phyloP scores from a whole-genome alignment of 345 rosid genomes.

The Brassica incana region DNA sequence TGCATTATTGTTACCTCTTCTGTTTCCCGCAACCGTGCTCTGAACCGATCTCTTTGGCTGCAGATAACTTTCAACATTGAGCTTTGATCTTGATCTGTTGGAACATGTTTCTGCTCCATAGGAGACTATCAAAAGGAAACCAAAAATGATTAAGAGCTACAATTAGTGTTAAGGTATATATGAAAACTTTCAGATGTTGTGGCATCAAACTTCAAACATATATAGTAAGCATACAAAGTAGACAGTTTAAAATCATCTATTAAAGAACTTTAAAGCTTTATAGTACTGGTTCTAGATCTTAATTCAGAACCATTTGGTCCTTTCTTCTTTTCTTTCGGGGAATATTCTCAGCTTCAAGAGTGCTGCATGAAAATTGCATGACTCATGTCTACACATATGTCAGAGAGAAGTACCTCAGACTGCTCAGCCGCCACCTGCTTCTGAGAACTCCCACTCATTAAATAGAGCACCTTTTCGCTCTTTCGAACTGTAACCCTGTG shows the following conservation, averaged over 20 bases:
- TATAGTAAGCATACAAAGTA: not conserved
- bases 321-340: not conserved
- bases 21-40: conserved; percentile 77
- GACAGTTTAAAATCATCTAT: not conserved
- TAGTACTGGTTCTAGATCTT: conserved; percentile 8
- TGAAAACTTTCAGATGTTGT: conserved; percentile 5
- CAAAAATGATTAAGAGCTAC: not conserved
- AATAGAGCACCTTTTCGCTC: conserved; percentile 71
- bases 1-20: conserved; percentile 66
- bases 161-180: not conserved
- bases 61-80: conserved; percentile 98
- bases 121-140: conserved; percentile 46
- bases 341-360: not conserved
- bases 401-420: conserved; percentile 62
- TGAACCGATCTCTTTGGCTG: conserved; percentile 91
- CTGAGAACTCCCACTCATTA: conserved; percentile 94
- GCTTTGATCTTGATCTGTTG: conserved; percentile 87
- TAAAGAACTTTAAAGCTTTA: not conserved
- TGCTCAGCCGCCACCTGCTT: conserved; percentile 60
- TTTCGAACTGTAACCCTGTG: conserved; percentile 86
- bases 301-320: not conserved
- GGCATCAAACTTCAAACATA: not conserved
- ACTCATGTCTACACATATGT: not conserved
- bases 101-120: conserved; percentile 64
- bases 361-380: not conserved